Conservation (phyloP, 305 asterid species). For the Plantago coronopus region DNA sequence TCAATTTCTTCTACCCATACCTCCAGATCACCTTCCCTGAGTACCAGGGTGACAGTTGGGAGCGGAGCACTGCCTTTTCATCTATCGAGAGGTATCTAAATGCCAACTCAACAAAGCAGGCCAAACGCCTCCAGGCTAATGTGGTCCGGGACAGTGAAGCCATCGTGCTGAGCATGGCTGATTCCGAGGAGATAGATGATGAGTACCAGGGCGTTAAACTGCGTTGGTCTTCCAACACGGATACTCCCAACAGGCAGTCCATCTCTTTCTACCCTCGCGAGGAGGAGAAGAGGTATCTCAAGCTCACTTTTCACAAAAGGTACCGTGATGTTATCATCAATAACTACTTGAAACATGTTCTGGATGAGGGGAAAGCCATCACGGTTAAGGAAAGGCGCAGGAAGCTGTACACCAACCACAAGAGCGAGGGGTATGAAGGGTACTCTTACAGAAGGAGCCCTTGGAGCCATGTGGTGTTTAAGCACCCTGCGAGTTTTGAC, state of each 20-base stretch:
- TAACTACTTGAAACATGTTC: conserved; percentile 32
- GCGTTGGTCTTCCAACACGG: conserved; percentile 34
- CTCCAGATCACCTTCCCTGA: conserved; percentile 42
- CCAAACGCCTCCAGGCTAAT: conserved; percentile 42
- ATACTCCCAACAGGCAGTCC: conserved; percentile 13
- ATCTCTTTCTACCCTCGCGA: conserved; percentile 29
- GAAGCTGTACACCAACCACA: conserved; percentile 41
- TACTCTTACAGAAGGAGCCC: conserved; percentile 17
- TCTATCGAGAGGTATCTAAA: conserved; percentile 49
- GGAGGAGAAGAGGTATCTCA: conserved; percentile 30
- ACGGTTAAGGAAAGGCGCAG: conserved; percentile 32
- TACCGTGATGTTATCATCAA: conserved; percentile 20
- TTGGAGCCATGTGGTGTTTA: conserved; percentile 43
- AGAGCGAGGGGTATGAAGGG: conserved; percentile 8
- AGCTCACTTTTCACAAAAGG: conserved; percentile 33
- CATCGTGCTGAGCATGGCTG: conserved; percentile 48
- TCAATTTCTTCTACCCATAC: conserved; percentile 38
- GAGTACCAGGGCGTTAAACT: conserved; percentile 33
- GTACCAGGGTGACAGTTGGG: conserved; percentile 36
- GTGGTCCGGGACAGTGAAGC: conserved; percentile 35
- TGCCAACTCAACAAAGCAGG: conserved; percentile 37
- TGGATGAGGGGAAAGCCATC: conserved; percentile 40
- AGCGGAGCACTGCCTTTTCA: conserved; percentile 39
- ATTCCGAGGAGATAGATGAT: conserved; percentile 40
- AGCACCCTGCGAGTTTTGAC: conserved; percentile 42